Conservation (phyloP, 1,284 basidiomycete species). For the Ustilago shanxiensis region DNA sequence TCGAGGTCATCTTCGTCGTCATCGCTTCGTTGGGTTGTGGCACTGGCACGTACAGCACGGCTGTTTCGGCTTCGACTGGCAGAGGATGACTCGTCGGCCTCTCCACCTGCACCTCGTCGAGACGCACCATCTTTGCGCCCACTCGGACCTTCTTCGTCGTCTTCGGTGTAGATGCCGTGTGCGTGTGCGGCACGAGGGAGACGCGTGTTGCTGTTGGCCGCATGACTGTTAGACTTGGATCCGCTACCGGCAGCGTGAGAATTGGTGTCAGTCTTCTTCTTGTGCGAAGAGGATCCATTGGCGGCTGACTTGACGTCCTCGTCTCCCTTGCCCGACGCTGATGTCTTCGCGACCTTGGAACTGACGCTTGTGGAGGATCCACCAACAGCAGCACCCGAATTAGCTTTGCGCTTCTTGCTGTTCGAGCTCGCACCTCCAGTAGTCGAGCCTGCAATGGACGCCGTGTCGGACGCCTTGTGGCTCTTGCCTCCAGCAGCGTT, state of each 20-base stretch:
- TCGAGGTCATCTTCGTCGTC: conserved; percentile 50
- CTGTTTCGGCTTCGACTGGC: conserved; percentile 33
- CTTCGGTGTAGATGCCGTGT: conserved; percentile 43
- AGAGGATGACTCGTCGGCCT: conserved; percentile 23
- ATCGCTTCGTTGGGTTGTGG: conserved; percentile 41
- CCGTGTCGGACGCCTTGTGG: conserved; percentile 32
- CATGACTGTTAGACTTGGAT: conserved; percentile 18
- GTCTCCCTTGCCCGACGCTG: conserved; percentile 31
- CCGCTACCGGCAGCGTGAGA: conserved; percentile 16
- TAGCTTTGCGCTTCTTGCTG: conserved; percentile 53
- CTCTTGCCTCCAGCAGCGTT: conserved; percentile 35
- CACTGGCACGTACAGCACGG: conserved; percentile 30
- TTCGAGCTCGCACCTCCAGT: conserved; percentile 18
- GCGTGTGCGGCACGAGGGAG: conserved; percentile 50
- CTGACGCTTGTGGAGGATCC: conserved; percentile 11
- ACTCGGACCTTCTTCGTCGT: conserved; percentile 39
- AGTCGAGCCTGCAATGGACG: conserved; percentile 26
- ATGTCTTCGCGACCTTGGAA: conserved; percentile 41
- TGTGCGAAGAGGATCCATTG: conserved; percentile 39
- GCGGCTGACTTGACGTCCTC: conserved; percentile 52
- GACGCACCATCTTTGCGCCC: conserved; percentile 36
- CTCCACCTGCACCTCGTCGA: conserved; percentile 18
- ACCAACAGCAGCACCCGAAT: conserved; percentile 27
- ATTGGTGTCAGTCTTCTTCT: conserved; percentile 37
- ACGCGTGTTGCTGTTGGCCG: conserved; percentile 40